These are phyloP conservation scores for Petunia axillaris DNA, from an alignment of 257 asterid genomes.

Conservation along the genomic window DNA sequence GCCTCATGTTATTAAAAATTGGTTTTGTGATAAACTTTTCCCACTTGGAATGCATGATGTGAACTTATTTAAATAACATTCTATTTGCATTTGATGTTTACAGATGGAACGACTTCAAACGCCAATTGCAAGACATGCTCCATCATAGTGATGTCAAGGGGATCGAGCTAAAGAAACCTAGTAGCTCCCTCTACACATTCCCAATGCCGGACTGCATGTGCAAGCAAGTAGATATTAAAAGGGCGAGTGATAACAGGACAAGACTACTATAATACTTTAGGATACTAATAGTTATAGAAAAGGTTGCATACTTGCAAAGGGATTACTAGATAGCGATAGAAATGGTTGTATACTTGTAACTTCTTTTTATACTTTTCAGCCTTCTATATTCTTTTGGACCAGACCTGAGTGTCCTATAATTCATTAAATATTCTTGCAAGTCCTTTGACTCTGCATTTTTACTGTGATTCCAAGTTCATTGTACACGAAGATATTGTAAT, in stretches of 20 bases:
- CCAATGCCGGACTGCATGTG: constrained; percentile 99
- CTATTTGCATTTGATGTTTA: constrained; percentile 13
- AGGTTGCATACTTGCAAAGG: constrained; percentile 23
- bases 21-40: not conserved
- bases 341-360: not conserved
- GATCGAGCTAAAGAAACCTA: constrained; percentile 68
- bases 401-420: not conserved
- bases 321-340: not conserved
- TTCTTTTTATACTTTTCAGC: not conserved
- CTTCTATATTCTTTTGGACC: not conserved
- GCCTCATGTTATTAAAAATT: not conserved
- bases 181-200: constrained; percentile 76
- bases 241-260: constrained; percentile 52
- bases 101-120: constrained; percentile 78
- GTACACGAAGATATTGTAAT: not conserved
- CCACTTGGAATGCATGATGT: not conserved
- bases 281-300: constrained; percentile 27
- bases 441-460: not conserved
- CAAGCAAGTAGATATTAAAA: constrained; percentile 45
- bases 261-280: constrained; percentile 36
- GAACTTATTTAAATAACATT: not conserved
- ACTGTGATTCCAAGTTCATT: not conserved
- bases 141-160: constrained; percentile 83
- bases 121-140: constrained; percentile 89
- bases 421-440: not conserved